Conservation (phyloP, 23 red algal species). For the Rhodosorus marinus region DNA sequence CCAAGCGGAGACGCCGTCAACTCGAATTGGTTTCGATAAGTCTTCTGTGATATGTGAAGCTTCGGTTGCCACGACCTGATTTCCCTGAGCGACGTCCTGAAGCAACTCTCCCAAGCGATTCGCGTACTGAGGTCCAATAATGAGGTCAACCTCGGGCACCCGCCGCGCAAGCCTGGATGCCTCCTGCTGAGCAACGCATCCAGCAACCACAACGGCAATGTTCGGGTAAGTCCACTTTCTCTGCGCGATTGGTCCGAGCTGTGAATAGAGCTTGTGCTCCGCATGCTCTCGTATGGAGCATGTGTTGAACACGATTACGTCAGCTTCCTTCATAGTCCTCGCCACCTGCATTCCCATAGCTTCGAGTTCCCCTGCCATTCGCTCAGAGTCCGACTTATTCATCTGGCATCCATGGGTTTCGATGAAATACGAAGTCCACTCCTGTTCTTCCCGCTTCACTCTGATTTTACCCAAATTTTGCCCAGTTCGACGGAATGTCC, state of each 20-base stretch:
- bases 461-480: no score
- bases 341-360: no score
- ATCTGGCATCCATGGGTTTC: conserved; percentile 51
- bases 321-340: no score
- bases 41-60: conserved; percentile 80
- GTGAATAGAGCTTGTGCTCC: conserved; percentile 83
- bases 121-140: conserved; percentile 90
- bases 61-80: conserved; percentile 88
- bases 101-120: conserved; percentile 74
- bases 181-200: conserved; percentile 98
- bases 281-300: conserved; percentile 92
- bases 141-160: conserved; percentile 76
- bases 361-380: no score
- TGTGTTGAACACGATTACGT: conserved; percentile 67
- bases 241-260: conserved; percentile 34
- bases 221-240: conserved; percentile 31
- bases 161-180: conserved; percentile 55
- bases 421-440: no score
- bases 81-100: conserved; percentile 50
- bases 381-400: conserved; percentile 29
- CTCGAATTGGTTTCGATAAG: conserved; percentile 54
- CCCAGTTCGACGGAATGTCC: no score
- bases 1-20: conserved; percentile 46
- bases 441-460: no score
- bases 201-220: conserved; percentile 72